Base-by-base conservation (phyloP, 176 grass and related monocot genomes). In the Secale cereale region DNA sequence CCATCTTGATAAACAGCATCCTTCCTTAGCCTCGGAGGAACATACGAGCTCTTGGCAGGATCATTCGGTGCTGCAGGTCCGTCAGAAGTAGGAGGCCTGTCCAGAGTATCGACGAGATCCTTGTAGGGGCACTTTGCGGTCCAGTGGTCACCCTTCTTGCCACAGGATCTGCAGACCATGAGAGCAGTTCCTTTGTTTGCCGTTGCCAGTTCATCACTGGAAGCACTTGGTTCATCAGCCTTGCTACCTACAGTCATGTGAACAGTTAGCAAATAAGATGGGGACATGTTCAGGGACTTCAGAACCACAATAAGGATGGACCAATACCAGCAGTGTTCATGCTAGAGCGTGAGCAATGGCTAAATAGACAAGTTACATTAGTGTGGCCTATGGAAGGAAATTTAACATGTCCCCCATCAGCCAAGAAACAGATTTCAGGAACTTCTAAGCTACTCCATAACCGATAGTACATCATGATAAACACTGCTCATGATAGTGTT, bases 131-230 rank as follows among this genome's bases (percentile, higher is more conserved):
- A 94, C 66, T 91, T 94, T 14, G 90, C 92, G 40, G 88, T 97
- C 90, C 94, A 94, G 74, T 97, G 94, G 43, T 94, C 94, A 30
- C 94, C 94, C 56, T 97, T 97, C 70, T 91, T 94, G 16, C 90
- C 88, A 37, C 92, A 97, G 45, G 88, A 91, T 74, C 94, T 91
- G 92, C 92, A 97, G 59, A 91, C 69, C 90, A 97, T 97, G 81
- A 97, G 94, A 86, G 92, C 84, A 46, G 92, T 63, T 64, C 94
- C 90, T 59, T 87, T 84, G 30, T 77, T 85, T 64, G 65, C 82
- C 13, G 70, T 68, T 27, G 75, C 81, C 74, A 92, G 74, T 50
- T 59, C 75, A 70, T 94, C 94, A 36, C 73, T 78, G 72, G 88
- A 82, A 28, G 73, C 25, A 74, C 40, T 87, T 74, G 90, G 71